Evolutionary conservation across 2,329 filamentous ascomycete genomes (phyloP), one percentile per base, ranked within the genome.

Genomic region (Alternaria hordeiaustralica): DNA sequence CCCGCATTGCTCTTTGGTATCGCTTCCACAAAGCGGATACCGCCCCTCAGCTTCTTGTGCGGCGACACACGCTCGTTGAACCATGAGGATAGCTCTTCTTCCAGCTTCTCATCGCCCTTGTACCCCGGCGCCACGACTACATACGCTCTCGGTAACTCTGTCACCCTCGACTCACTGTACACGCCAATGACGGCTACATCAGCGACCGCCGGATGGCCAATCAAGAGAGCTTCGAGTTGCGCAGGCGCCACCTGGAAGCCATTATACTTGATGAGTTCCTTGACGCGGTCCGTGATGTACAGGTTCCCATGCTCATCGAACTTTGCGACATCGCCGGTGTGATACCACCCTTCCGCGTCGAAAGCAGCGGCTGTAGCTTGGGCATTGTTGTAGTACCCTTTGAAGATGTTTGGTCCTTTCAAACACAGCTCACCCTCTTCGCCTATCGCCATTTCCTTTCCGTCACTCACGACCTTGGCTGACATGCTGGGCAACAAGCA

Each of bases 241-340:
- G 86, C 86, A 1, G 87, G 87, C 11, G 87, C 85, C 12, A 89
- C 87, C 72, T 89, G 87, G 58, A 86, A 84, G 10, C 87, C 87
- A 65, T 86, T 87, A 33, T 87, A 86, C 73, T 88, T 89, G 78
- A 88, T 89, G 56, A 89, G 80, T 71, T 89, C 77, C 61, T 79
- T 79, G 64, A 74, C 75, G 12, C 77, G 68, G 62, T 79, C 77
- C 3, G 75, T 71, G 44, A 79, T 78, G 66, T 68, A 78, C 33
- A 69, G 67, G 51, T 56, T 71, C 0, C 66, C 71, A 23, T 36
- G 41, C 0, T 84, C 70, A 13, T 83, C 76, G 36, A 77, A 68
- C 12, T 5, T 75, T 0, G 18, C 54, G 23, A 56, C 25, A 33
- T 56, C 54, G 9, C 54, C 54, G 5, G 54, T 56, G 1, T 33